Evolutionary conservation across 257 asterid genomes (phyloP), one percentile per base, ranked within the genome.

Genomic region (Coffea eugenioides): DNA sequence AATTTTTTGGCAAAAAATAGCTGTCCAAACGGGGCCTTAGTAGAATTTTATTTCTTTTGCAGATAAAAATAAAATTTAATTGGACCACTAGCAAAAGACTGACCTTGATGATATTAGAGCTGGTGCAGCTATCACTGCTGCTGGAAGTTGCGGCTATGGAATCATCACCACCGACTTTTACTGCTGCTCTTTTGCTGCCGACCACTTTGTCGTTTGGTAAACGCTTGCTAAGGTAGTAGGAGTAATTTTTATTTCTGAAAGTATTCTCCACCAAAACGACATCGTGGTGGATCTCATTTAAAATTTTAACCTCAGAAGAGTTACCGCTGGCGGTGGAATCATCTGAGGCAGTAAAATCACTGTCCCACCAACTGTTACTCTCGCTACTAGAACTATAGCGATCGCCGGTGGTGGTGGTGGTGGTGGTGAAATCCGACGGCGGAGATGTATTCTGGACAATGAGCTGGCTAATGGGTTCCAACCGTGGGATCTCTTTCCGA

Each of bases 331-430:
- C 69, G 36, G 79, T 73, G 36, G 75, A 52, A 62, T 80, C 78
- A 31, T 81, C 90, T 9, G 92, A 81, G 46, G 80, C 86, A 2
- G 97, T 88, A 81, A 89, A 87, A 83, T 88, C 91, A 77, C 88
- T 85, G 41, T 82, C 93, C 27, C 88, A 85, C 90, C 94, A 90
- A 77, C 88, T 84, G 81, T 73, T 77, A 74, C 90, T 73, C 52
- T 80, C 82, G 49, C 79, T 88, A n/a, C 69, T 59, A 1, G 90
- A 85, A 83, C 87, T 68, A 43, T 61, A 81, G 31, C 69, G 74
- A 7, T 69, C 79, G 52, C 76, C 80, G 77, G 79, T 34, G 59
- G 20, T 12, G 3, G 57, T 16, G 25, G 57, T 16, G 25, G n/a
- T 70, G 34, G 20, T 3, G 36, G 46, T 13, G 48, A 20, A 41